phyloP scores from a whole-genome alignment of 805 yeast species.

The Saccharomycopsis sp. region DNA sequence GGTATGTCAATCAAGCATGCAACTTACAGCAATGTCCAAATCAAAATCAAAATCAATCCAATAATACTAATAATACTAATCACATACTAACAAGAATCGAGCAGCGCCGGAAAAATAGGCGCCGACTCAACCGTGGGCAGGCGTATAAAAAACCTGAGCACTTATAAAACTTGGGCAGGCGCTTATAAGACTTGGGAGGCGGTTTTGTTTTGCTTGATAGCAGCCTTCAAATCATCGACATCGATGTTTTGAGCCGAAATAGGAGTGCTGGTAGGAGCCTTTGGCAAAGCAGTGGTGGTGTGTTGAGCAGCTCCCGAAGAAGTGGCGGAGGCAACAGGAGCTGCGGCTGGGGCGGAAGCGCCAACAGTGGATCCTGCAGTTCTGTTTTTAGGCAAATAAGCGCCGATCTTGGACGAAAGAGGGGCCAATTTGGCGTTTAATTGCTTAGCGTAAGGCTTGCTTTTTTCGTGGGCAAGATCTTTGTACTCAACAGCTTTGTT shows the following conservation, averaged over 20 bases:
- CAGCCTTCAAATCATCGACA: slow-evolving; percentile 29
- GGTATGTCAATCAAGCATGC: too few species aligned
- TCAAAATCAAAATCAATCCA: too few species aligned
- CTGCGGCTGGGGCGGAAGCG: slow-evolving; percentile 22
- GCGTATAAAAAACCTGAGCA: too few species aligned
- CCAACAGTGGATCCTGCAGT: slow-evolving; percentile 69
- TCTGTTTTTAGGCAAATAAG: slow-evolving; percentile 42
- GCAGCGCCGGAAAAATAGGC: too few species aligned
- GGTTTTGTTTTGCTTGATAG: slow-evolving; percentile 15
- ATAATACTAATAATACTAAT: too few species aligned
- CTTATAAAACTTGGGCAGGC: too few species aligned
- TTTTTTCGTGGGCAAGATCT: slow-evolving; percentile 43
- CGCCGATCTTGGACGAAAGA: slow-evolving; percentile 49
- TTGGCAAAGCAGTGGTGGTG: slow-evolving; percentile 16
- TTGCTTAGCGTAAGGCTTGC: slow-evolving; percentile 52
- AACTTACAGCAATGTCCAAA: too few species aligned
- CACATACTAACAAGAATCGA: too few species aligned
- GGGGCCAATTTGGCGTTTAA: slow-evolving; percentile 61
- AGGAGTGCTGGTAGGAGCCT: slow-evolving; percentile 22
- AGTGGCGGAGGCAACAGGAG: slow-evolving; percentile 18
- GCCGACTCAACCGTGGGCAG: too few species aligned
- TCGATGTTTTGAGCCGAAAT: slow-evolving; percentile 24
- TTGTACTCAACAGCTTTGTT: slow-evolving; percentile 33
- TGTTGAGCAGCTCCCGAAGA: slow-evolving; percentile 14
- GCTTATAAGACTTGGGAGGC: neutral